Evolutionary conservation across 257 asterid genomes (phyloP), one percentile per base, ranked within the genome.

Genomic region (Pogostemon cablin): DNA sequence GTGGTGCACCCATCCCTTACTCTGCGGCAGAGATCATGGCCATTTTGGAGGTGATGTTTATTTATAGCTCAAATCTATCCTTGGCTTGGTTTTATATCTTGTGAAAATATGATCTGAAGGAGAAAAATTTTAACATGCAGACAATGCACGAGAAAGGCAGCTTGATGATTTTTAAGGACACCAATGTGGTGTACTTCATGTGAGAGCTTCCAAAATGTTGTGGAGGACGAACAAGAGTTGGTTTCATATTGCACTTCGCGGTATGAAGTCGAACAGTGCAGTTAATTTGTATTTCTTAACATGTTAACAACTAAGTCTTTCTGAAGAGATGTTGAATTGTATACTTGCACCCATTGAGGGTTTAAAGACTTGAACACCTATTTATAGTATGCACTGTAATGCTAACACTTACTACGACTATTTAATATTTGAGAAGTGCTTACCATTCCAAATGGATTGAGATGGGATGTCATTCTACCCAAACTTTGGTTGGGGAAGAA

Each of bases 1-100:
- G 25, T 61, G 99, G 87, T 38, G 82, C 79, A 4, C 58, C 81
- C 62, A 83, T 73, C 39, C 90, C 93, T 55, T 91, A 72, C 83
- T 72, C 96, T 25, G 87, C 78, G 1, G 72, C 67, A 11, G 99
- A 91, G 65, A 81, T 93, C 65, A 80, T 82, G 81, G 77, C 93
- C 70, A 74, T 83, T 69, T 66, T 93, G 69, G 85, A 93, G 96
- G 98, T 93, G 83, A 72, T 56, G 9, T 70, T 65, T 42, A 38
- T 48, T 62, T 62, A 37, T 38, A 25, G 54, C 11, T 6, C 25
- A 12, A 12, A 39, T 35, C 9, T 20, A 6, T 53, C 41, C 48
- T 62, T 7, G 38, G 4, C 10, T 44, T 9, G 12, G 11, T 67
- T 25, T 2, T 54, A 54, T 37, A 32, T 6, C 47, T 65, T 39